phyloP scores from a whole-genome alignment of 257 asterid species.

The Petunia secreta region DNA sequence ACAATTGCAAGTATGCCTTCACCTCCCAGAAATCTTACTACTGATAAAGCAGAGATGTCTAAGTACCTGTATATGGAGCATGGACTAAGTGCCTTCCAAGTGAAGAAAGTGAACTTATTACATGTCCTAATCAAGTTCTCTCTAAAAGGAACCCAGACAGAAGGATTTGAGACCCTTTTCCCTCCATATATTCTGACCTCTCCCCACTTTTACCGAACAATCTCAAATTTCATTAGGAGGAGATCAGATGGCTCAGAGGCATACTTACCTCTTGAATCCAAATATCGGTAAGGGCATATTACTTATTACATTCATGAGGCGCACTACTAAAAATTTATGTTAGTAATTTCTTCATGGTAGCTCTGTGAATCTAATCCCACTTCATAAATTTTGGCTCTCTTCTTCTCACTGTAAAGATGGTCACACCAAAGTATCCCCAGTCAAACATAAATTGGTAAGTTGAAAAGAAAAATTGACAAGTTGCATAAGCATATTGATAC shows the following conservation, averaged over 20 bases:
- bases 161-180: neutral
- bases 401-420: neutral
- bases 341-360: neutral
- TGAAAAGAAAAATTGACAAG: neutral
- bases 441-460: neutral
- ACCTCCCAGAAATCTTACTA: neutral
- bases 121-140: neutral
- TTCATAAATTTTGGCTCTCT: neutral
- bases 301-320: neutral
- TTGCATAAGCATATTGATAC: neutral
- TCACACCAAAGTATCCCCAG: neutral
- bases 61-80: neutral
- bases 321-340: neutral
- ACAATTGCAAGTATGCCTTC: neutral
- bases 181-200: neutral
- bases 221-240: neutral
- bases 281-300: too few species aligned
- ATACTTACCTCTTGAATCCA: too few species aligned
- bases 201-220: neutral
- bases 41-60: too few species aligned
- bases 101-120: neutral
- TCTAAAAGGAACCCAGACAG: neutral
- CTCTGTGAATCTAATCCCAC: neutral
- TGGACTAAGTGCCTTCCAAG: neutral
- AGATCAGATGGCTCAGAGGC: too few species aligned